Conservation (phyloP, 148 eudicot species). For the Spergularia bocconei region DNA sequence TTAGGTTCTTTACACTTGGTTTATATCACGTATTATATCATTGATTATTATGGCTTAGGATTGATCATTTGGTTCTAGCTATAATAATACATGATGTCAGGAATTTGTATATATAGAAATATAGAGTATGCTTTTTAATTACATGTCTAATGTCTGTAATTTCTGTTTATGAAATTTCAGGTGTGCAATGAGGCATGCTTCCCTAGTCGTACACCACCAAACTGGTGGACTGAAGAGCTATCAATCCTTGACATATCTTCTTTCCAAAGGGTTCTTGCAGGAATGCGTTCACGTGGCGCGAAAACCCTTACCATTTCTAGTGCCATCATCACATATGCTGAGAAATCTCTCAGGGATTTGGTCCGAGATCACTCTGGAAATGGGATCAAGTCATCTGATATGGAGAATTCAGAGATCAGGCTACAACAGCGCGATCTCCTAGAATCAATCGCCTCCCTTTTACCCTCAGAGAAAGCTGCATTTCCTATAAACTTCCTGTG, state of each 20-base stretch:
- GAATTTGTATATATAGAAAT: too few species aligned
- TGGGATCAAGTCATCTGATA: slow-evolving; percentile 26
- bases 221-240: slow-evolving; percentile 95
- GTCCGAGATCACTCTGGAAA: slow-evolving; percentile 71
- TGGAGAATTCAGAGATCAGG: slow-evolving; percentile 35
- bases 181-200: slow-evolving; percentile 78
- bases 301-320: slow-evolving; percentile 61
- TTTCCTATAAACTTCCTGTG: slow-evolving; percentile 80
- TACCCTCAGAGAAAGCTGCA: slow-evolving; percentile 67
- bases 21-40: too few species aligned
- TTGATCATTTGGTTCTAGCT: too few species aligned
- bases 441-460: slow-evolving; percentile 51
- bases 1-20: too few species aligned
- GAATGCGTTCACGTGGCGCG: slow-evolving; percentile 64
- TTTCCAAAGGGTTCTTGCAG: slow-evolving; percentile 51
- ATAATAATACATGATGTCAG: too few species aligned
- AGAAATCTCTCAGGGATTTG: slow-evolving; percentile 60
- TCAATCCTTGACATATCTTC: slow-evolving; percentile 57
- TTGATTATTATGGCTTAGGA: too few species aligned
- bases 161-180: slow-evolving; percentile 30
- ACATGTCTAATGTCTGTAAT: neutral
- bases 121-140: too few species aligned
- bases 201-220: slow-evolving; percentile 88
- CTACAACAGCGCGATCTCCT: slow-evolving; percentile 47
- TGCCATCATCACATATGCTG: slow-evolving; percentile 73